Percentiles rank a stretch among this genome's conserved stretches.
These are phyloP conservation scores for Globisporangium echinulatum DNA, from an alignment of 352 stramenopile genomes.

Conservation along the genomic window DNA sequence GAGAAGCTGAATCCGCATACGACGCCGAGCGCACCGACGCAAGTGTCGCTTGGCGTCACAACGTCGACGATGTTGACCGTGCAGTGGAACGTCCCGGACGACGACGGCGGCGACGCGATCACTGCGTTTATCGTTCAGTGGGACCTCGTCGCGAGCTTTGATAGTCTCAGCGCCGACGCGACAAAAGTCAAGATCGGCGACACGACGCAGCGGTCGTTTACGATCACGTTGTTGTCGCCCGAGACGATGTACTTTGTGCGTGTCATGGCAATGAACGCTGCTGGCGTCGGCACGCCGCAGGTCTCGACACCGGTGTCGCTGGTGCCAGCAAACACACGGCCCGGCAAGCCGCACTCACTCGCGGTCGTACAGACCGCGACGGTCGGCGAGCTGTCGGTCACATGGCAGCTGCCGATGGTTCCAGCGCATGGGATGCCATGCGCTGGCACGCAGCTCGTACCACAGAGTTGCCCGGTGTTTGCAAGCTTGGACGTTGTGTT, in stretches of 20 bases:
- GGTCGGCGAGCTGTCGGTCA: conserved; percentile 35
- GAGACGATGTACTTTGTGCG: conserved; percentile 86
- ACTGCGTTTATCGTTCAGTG: conserved; percentile 90
- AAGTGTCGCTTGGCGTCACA: conserved; percentile 69
- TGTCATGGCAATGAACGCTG: conserved; percentile 74
- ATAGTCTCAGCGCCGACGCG: conserved; percentile 58
- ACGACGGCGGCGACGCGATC: conserved; percentile 87
- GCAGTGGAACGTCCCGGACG: conserved; percentile 70
- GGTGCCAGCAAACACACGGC: conserved; percentile 43
- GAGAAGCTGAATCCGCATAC: conserved; percentile 88
- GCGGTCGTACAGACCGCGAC: conserved; percentile 21
- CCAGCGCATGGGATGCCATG: conserved; percentile 68
- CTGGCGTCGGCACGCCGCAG: conserved; percentile 52
- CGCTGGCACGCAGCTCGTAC: conserved; percentile 44
- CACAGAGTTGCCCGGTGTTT: conserved; percentile 47
- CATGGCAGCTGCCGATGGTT: conserved; percentile 58
- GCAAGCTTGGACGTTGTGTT: conserved; percentile 85
- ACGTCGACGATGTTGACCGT: conserved; percentile 90
- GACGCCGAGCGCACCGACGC: conserved; percentile 80
- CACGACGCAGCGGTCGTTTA: conserved; percentile 62
- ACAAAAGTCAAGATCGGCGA: conserved; percentile 59
- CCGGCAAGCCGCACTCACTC: conserved; percentile 65
- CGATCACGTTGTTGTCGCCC: conserved; percentile 76
- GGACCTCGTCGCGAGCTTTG: conserved; percentile 87
- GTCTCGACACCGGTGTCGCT: conserved; percentile 38